phyloP scores from a whole-genome alignment of 208 protist genomes.

The Acanthamoeba triangularis region DNA sequence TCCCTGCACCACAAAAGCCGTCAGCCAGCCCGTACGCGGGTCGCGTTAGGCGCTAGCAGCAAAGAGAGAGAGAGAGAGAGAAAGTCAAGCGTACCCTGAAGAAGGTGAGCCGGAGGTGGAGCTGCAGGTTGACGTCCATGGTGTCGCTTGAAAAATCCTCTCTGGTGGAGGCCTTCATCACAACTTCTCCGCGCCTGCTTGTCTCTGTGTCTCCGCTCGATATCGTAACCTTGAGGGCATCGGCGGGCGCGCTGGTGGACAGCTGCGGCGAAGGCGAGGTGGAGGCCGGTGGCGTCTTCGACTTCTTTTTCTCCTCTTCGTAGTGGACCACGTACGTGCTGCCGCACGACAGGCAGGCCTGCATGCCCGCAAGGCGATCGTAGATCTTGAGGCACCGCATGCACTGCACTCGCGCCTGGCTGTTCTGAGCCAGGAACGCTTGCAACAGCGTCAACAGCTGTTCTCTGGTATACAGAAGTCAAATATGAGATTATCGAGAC shows the following conservation, averaged over 20 bases:
- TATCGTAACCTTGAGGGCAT: background rate
- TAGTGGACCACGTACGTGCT: slow-evolving; percentile 51
- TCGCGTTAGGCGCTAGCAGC: too few relatives aligned
- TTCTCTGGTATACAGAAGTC: background rate
- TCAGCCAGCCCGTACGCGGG: background rate
- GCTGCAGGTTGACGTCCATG: slow-evolving; percentile 69
- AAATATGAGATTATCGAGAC: background rate
- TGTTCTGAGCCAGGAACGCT: slow-evolving; percentile 17
- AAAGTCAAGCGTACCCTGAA: background rate
- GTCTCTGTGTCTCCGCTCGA: background rate
- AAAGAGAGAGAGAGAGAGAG: background rate
- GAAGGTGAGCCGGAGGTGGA: slow-evolving; percentile 53
- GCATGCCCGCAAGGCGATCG: slow-evolving; percentile 20
- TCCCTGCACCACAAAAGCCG: background rate
- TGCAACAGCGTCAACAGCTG: slow-evolving; percentile 8
- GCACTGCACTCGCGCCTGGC: slow-evolving; percentile 56
- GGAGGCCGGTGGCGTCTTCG: background rate
- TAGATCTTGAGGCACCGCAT: slow-evolving; percentile 65
- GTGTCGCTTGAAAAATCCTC: slow-evolving; percentile 35
- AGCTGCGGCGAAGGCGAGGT: background rate
- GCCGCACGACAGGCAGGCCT: background rate
- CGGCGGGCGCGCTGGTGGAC: background rate
- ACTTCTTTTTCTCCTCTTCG: background rate
- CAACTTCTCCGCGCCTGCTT: background rate
- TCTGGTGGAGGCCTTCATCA: background rate